Percentiles rank a stretch among this genome's conserved stretches.
Evolutionary conservation across 2,329 filamentous ascomycete genomes (phyloP).

Genomic region (Pseudogymnoascus sp.): DNA sequence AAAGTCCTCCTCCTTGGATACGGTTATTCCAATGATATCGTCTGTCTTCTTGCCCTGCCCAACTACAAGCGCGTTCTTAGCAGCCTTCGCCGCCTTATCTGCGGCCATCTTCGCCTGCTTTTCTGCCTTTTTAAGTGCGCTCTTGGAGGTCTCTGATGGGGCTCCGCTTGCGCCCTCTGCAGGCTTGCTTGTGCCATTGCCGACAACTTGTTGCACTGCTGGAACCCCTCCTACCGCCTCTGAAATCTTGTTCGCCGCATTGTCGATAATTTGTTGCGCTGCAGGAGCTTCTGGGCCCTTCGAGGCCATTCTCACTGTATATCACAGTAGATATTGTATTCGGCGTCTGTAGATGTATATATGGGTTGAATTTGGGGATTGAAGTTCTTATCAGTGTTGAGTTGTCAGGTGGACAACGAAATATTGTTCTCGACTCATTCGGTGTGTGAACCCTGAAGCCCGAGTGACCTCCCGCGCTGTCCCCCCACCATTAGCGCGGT

Average conservation of each 20-base stretch:
- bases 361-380: background rate
- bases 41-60: conserved; percentile 54
- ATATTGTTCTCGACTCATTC: conserved; percentile 8
- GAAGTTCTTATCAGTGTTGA: background rate
- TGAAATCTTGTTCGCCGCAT: conserved; percentile 1
- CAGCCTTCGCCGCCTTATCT: conserved; percentile 56
- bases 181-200: background rate
- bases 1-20: conserved; percentile 80
- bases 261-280: conserved; percentile 5
- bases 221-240: conserved; percentile 17
- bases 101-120: conserved; percentile 56
- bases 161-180: conserved; percentile 15
- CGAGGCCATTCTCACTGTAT: conserved; percentile 10
- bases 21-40: conserved; percentile 81
- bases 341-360: background rate
- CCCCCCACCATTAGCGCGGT: conserved; percentile 11
- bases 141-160: conserved; percentile 46
- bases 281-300: conserved; percentile 5
- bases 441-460: conserved; percentile 7
- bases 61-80: conserved; percentile 44
- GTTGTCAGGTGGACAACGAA: background rate
- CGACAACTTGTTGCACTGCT: conserved; percentile 16
- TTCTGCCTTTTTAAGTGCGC: conserved; percentile 59
- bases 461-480: conserved; percentile 6
- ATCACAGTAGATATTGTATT: conserved; percentile 2